Evolutionary conservation across 106 monocot genomes (phyloP).

Genomic region (Platanthera guangdongensis): DNA sequence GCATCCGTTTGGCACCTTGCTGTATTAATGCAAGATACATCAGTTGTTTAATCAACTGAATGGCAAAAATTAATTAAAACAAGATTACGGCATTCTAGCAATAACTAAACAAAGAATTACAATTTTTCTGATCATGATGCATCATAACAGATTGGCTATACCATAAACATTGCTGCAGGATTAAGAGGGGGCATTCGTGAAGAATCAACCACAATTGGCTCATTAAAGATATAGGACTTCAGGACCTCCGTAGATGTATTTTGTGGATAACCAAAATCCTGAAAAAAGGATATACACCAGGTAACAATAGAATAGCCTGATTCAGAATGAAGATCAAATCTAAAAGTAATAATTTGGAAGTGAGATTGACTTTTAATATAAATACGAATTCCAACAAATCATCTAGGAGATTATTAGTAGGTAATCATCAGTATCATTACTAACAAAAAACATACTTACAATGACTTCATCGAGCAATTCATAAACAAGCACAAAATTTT

Average conservation of each 20-base stretch:
- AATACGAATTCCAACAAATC: neutral
- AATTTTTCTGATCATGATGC: neutral
- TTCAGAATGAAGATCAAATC: neutral
- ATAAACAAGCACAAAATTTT: conserved; percentile 97
- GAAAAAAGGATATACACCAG: neutral
- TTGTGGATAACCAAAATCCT: conserved; percentile 99
- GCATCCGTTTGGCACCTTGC: conserved; percentile 97
- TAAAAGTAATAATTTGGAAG: neutral
- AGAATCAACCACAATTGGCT: conserved; percentile 80
- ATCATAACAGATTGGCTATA: conserved; percentile 20
- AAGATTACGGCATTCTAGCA: neutral
- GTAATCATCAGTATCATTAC: neutral
- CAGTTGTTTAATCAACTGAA: neutral
- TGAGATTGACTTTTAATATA: neutral
- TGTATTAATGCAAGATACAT: conserved; percentile 16
- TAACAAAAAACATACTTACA: conserved; percentile 40
- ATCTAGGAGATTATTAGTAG: neutral
- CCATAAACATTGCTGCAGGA: conserved; percentile 98
- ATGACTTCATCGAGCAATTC: conserved; percentile 99
- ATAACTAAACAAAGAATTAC: neutral
- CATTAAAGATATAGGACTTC: conserved; percentile 98
- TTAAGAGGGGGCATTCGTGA: conserved; percentile 78
- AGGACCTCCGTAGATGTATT: conserved; percentile 91
- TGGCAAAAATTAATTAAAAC: neutral
- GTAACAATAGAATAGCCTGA: neutral